Evolutionary conservation across 2,329 filamentous ascomycete genomes (phyloP).

Genomic region (Colletotrichum salicis): DNA sequence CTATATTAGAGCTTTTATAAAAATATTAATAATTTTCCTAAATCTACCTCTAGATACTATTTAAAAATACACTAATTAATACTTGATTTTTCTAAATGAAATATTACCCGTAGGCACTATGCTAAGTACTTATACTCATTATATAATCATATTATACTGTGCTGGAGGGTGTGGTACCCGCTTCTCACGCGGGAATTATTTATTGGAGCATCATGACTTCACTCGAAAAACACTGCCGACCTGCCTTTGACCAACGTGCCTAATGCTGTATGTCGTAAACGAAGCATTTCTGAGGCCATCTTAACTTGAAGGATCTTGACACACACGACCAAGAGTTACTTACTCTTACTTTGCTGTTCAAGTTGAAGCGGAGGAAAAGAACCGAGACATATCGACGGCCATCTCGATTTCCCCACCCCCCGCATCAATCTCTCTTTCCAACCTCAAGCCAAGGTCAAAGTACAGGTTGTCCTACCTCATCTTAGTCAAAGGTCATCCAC

Average conservation of each 20-base stretch:
- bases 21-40: too few relatives aligned
- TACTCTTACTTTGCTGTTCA: background rate
- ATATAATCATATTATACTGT: too few relatives aligned
- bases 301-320: background rate
- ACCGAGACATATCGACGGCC: background rate
- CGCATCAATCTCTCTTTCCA: background rate
- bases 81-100: too few relatives aligned
- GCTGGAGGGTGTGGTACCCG: too few relatives aligned
- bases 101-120: too few relatives aligned
- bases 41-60: too few relatives aligned
- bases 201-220: slow-evolving; percentile 29
- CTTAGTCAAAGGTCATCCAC: background rate
- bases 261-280: background rate
- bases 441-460: slow-evolving; percentile 6
- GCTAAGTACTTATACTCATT: too few relatives aligned
- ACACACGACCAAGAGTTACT: background rate
- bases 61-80: too few relatives aligned
- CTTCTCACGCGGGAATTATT: slow-evolving; percentile 23
- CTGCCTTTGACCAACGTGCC: background rate
- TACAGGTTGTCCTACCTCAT: background rate
- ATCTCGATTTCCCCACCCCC: background rate
- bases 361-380: background rate
- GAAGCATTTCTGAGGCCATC: background rate
- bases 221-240: background rate
- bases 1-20: too few relatives aligned